These are phyloP conservation scores for Citropsis articulata DNA, from an alignment of 345 rosid species.

Conservation along the genomic window DNA sequence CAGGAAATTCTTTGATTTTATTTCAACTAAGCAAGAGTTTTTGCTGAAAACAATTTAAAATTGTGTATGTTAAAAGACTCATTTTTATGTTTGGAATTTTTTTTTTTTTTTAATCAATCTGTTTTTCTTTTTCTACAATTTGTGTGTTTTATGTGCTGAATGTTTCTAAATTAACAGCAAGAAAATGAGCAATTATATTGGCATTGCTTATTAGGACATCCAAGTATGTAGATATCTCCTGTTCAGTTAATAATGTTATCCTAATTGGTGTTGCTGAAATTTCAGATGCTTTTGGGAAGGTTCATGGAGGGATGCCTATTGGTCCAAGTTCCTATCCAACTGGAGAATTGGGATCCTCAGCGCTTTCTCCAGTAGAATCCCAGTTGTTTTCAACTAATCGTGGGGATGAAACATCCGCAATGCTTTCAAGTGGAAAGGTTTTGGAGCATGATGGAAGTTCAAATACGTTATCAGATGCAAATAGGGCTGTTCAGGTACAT, in stretches of 20 bases:
- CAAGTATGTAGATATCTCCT: not conserved
- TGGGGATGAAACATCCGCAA: conserved; percentile 35
- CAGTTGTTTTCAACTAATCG: conserved; percentile 28
- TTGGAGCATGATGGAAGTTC: conserved; percentile 49
- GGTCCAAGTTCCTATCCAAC: conserved; percentile 34
- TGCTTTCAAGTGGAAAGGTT: conserved; percentile 36
- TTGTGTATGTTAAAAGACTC: not conserved
- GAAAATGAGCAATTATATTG: not conserved
- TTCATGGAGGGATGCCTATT: conserved; percentile 46
- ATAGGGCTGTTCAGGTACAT: conserved; percentile 51
- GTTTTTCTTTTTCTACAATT: not conserved
- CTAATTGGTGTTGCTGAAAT: conserved; percentile 9
- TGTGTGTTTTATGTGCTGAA: not conserved
- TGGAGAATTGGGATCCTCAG: conserved; percentile 39
- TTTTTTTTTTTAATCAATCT: not conserved
- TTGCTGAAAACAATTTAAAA: not conserved
- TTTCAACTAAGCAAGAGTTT: not conserved
- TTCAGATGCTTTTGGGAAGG: conserved; percentile 54
- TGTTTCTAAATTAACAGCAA: not conserved
- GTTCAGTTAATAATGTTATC: conserved; percentile 5
- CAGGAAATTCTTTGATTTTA: not conserved
- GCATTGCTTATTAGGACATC: not conserved
- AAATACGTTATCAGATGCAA: conserved; percentile 38
- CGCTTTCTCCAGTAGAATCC: conserved; percentile 13
- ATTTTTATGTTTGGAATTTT: not conserved